phyloP scores from a whole-genome alignment of 352 stramenopile species.

The Globisporangium lucens region DNA sequence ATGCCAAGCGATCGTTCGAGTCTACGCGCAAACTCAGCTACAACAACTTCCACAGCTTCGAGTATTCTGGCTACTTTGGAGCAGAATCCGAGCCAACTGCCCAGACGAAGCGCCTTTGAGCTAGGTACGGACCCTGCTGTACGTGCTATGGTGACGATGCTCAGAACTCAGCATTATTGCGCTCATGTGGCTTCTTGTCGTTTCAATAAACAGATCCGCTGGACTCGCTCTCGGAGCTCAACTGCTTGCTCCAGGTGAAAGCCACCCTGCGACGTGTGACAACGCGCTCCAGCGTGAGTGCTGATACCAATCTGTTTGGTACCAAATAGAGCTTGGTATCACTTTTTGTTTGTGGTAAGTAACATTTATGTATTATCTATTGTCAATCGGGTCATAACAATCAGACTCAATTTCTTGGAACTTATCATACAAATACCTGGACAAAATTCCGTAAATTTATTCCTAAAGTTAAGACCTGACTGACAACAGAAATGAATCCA shows the following conservation, averaged over 20 bases:
- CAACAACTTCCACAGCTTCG: not conserved
- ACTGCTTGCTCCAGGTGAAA: conserved; percentile 53
- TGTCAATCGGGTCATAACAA: too few relatives aligned
- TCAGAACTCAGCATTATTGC: not conserved
- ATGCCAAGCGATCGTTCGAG: not conserved
- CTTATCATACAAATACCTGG: too few relatives aligned
- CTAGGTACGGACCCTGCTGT: conserved; percentile 16
- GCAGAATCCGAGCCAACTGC: conserved; percentile 6
- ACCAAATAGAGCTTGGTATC: not conserved
- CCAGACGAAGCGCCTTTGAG: conserved; percentile 18
- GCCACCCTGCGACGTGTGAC: conserved; percentile 33
- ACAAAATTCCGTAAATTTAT: too few relatives aligned
- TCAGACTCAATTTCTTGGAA: too few relatives aligned
- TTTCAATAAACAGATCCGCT: conserved; percentile 30
- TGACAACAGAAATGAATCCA: too few relatives aligned
- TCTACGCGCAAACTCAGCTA: not conserved
- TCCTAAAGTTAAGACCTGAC: too few relatives aligned
- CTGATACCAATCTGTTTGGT: not conserved
- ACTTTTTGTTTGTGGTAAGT: too few relatives aligned
- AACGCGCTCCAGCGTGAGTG: conserved; percentile 5
- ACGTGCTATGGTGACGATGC: not conserved
- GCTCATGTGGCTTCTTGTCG: not conserved
- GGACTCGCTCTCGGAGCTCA: conserved; percentile 53
- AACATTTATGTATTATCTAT: too few relatives aligned
- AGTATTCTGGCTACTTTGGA: conserved; percentile 13